A percentile compares a stretch with the other conserved stretches of the same genome.
Conservation (phyloP, 352 stramenopile species). For the Phytophthora citricola region DNA sequence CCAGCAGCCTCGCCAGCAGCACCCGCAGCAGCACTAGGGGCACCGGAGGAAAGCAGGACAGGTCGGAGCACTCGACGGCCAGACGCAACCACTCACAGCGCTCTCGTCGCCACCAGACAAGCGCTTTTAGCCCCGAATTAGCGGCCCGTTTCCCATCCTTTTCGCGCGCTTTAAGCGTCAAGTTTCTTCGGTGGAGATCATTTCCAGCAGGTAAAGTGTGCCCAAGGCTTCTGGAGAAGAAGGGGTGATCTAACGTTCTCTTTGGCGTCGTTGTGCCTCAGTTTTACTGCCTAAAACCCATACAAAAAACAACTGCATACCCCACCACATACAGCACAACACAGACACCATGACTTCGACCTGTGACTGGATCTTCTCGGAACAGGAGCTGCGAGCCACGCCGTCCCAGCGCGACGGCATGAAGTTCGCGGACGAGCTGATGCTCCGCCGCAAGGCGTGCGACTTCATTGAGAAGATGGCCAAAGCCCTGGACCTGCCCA, state of each 20-base stretch:
- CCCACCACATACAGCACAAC: neutral
- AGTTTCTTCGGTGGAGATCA: slow-evolving; percentile 31
- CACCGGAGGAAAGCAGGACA: slow-evolving; percentile 26
- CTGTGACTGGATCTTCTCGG: slow-evolving; percentile 83
- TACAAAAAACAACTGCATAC: slow-evolving; percentile 3
- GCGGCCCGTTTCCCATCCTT: slow-evolving; percentile 21
- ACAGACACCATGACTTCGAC: slow-evolving; percentile 28
- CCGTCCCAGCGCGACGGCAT: slow-evolving; percentile 81
- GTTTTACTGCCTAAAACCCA: slow-evolving; percentile 21
- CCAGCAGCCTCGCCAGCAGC: slow-evolving; percentile 15
- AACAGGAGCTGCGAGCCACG: slow-evolving; percentile 65
- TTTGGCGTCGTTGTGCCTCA: slow-evolving; percentile 9
- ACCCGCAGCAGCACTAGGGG: slow-evolving; percentile 13
- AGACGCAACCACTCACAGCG: slow-evolving; percentile 15
- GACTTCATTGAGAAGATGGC: slow-evolving; percentile 90
- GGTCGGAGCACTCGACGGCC: slow-evolving; percentile 10
- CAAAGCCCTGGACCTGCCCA: slow-evolving; percentile 78
- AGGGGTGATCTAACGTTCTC: slow-evolving; percentile 9
- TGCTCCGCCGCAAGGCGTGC: slow-evolving; percentile 76
- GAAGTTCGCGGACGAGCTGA: slow-evolving; percentile 76
- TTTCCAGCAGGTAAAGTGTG: slow-evolving; percentile 31
- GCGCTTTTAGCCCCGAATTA: slow-evolving; percentile 4
- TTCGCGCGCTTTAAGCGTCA: slow-evolving; percentile 7
- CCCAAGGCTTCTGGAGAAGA: neutral
- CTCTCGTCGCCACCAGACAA: slow-evolving; percentile 33